Conservation (phyloP, 257 asterid species). For the Plantago elongata region DNA sequence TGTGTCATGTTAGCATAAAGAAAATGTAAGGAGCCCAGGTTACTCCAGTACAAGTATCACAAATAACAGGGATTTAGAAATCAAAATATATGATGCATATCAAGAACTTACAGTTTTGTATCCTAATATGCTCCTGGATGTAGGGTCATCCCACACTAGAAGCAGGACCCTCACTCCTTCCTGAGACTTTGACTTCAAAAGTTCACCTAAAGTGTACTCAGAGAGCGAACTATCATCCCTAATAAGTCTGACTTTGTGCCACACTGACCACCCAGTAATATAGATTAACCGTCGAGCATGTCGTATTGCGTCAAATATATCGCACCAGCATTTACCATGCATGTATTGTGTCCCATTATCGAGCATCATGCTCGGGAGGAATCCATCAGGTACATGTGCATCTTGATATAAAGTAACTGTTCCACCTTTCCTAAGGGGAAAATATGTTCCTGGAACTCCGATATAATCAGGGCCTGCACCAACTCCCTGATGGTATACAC, state of each 20-base stretch:
- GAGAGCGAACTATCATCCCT: slow-evolving; percentile 66
- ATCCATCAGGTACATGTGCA: slow-evolving; percentile 93
- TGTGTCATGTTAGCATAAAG: slow-evolving; percentile 4
- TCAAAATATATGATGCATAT: slow-evolving; percentile 7
- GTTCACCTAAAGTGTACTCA: slow-evolving; percentile 73
- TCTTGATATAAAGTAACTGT: slow-evolving; percentile 87
- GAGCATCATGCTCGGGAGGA: slow-evolving; percentile 67
- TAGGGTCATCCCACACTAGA: slow-evolving; percentile 97
- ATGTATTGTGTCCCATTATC: slow-evolving; percentile 65
- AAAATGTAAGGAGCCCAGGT: background rate
- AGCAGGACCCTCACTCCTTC: slow-evolving; percentile 99
- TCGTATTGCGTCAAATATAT: slow-evolving; percentile 79
- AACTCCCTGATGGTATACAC: slow-evolving; percentile 66
- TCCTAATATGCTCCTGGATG: slow-evolving; percentile 90
- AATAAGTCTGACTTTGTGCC: slow-evolving; percentile 89
- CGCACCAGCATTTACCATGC: slow-evolving; percentile 94
- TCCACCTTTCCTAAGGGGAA: slow-evolving; percentile 94
- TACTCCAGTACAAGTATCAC: background rate
- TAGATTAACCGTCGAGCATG: slow-evolving; percentile 80
- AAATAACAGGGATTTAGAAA: background rate
- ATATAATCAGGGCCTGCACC: slow-evolving; percentile 85
- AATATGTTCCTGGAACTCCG: slow-evolving; percentile 90
- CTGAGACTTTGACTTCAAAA: slow-evolving; percentile 83
- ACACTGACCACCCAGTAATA: slow-evolving; percentile 96
- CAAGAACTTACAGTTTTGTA: slow-evolving; percentile 73